Base-by-base conservation (phyloP, 1,284 basidiomycete genomes). In the Moesziomyces parantarcticus region DNA sequence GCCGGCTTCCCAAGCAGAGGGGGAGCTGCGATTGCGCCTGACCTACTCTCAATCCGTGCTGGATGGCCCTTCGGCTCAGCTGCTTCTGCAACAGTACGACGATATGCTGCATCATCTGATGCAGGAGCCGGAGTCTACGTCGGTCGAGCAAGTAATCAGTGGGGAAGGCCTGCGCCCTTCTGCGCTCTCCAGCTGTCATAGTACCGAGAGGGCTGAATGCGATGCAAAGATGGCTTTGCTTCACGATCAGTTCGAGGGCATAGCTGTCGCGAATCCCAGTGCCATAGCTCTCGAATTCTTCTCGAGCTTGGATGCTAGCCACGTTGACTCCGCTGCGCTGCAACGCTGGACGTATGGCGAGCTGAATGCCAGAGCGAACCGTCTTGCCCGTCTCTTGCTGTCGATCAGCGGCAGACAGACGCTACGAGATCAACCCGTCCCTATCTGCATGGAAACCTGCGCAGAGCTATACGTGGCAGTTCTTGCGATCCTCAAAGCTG, bases 401-500 rank as follows among this genome's bases (percentile, higher is more conserved):
- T 34, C 52, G 29, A 18, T 56, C 14, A 59, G 45, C 8, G 41
- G 50, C 9, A 7, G n/a, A 2, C 8, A 47, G 25, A 11, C 50
- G 13, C 56, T 65, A 13, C 36, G 42, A 9, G 51, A 65, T 29
- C 45, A 46, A 29, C 48, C 57, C 10, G 36, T 65, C 7, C 62
- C 62, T 20, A 52, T 65, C 40, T 65, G 55, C 52, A 48, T 56
- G 42, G 51, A 53, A 22, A 45, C 50, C n/a, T 53, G 56, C 23
- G 20, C 41, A 9, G 56, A 65, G 43, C 40, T 65, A 18, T 65
- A 54, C 32, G 47, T 59, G 3, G 55, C 50, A 3, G 56, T 59
- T 21, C 51, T 65, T 6, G 62, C 45, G 11, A 55, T 59, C 21
- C 62, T 65, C 46, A 65, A 65, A 32, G 55, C 62, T 41, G 62